Evolutionary conservation across 202 grass and related monocot species (phyloP).

Genomic region (Carex sylvatica): DNA sequence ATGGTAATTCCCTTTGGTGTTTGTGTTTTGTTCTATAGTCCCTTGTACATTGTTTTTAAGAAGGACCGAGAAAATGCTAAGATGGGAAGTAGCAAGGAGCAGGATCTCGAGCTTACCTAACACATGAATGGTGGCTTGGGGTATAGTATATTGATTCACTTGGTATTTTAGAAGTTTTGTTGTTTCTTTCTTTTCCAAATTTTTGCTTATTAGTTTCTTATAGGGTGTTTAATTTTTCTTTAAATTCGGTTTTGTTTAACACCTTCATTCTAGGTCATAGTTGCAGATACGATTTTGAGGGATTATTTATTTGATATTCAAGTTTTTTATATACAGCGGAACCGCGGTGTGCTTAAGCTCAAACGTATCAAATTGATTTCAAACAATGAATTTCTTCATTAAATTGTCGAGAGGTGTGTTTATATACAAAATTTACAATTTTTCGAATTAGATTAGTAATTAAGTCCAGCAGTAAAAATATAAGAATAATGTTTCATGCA

Average conservation of each 20-base stretch:
- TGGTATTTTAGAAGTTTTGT: not conserved
- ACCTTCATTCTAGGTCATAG: not conserved
- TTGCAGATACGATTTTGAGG: not conserved
- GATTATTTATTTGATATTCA: not conserved
- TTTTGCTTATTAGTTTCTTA: not conserved
- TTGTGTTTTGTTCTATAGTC: conserved; percentile 79
- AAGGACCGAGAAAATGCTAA: conserved; percentile 50
- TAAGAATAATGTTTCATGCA: too few relatives aligned
- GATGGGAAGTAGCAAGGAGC: conserved; percentile 44
- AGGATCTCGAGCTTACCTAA: conserved; percentile 26
- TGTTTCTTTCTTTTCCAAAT: not conserved
- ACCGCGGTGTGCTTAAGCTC: too few relatives aligned
- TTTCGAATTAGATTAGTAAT: too few relatives aligned
- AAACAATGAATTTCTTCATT: too few relatives aligned
- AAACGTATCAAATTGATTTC: too few relatives aligned
- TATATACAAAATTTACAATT: too few relatives aligned
- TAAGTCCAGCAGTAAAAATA: too few relatives aligned
- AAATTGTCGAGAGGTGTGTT: too few relatives aligned
- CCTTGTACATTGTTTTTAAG: conserved; percentile 76
- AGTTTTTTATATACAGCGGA: not conserved
- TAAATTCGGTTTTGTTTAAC: not conserved
- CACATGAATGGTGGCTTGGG: not conserved
- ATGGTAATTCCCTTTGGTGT: conserved; percentile 74
- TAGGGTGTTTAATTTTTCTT: not conserved
- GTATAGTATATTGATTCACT: not conserved